phyloP scores from a whole-genome alignment of 176 grass and related monocot genomes.

The Cocos nucifera region DNA sequence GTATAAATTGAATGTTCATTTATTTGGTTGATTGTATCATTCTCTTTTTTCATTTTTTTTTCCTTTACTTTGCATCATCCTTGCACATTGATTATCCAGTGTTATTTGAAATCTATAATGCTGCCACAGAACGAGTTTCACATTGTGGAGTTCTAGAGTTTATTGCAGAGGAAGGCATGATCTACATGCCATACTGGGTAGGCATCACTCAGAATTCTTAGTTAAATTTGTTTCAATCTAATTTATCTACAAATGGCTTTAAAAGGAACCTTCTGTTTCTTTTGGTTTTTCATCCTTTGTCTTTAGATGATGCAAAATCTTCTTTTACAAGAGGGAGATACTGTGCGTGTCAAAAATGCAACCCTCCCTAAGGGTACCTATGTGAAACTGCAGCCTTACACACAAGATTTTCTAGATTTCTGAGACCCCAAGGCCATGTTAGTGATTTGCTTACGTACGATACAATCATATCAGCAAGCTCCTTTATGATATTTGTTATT shows the following conservation, averaged over 20 bases:
- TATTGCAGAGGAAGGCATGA: conserved; percentile 87
- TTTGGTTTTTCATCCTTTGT: conserved; percentile 4
- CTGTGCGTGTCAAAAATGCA: conserved; percentile 48
- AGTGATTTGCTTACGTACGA: conserved; percentile 18
- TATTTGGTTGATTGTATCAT: not conserved
- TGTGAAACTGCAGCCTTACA: conserved; percentile 84
- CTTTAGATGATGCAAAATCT: conserved; percentile 98
- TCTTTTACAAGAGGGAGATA: conserved; percentile 81
- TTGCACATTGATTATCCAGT: conserved; percentile 82
- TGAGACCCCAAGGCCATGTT: conserved; percentile 80
- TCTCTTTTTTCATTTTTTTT: conserved; percentile 22
- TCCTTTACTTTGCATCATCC: conserved; percentile 32
- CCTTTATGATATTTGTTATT: too few relatives aligned
- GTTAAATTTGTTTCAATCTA: not conserved
- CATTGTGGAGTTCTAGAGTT: conserved; percentile 91
- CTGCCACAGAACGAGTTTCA: conserved; percentile 59
- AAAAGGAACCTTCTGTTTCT: not conserved
- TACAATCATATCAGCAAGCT: not conserved
- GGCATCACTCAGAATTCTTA: not conserved
- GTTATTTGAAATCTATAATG: conserved; percentile 83
- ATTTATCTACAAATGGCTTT: not conserved
- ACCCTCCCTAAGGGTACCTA: conserved; percentile 76
- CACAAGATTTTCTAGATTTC: conserved; percentile 63
- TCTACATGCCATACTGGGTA: conserved; percentile 94
- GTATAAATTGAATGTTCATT: not conserved